These are phyloP conservation scores for Trifolium dubium DNA, from an alignment of 306 rosid genomes.

Conservation along the genomic window DNA sequence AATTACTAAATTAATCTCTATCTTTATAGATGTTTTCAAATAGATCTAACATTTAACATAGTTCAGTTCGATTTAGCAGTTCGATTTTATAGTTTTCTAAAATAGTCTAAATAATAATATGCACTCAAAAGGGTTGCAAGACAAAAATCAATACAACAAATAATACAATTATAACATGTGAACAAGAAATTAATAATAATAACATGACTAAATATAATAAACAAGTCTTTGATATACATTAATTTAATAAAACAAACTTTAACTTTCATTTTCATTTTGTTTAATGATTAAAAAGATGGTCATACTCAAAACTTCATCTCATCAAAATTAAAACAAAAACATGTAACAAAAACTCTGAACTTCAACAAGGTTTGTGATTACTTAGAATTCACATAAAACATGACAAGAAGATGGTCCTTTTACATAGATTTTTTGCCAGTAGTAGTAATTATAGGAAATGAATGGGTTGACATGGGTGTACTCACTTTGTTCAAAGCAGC, in stretches of 20 bases:
- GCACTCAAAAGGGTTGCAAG: too few relatives aligned
- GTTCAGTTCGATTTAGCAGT: too few relatives aligned
- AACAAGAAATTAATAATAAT: too few relatives aligned
- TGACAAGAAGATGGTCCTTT: slow-evolving; percentile 48
- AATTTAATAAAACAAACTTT: not conserved
- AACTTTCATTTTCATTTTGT: slow-evolving; percentile 1
- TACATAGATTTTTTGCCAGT: slow-evolving; percentile 61
- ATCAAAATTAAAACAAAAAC: not conserved
- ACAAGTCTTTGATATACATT: too few relatives aligned
- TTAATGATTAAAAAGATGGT: not conserved
- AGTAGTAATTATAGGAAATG: slow-evolving; percentile 61
- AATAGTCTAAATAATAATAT: too few relatives aligned
- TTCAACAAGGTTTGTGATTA: not conserved
- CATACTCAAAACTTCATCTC: not conserved
- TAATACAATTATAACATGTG: too few relatives aligned
- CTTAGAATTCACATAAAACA: not conserved
- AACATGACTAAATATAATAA: too few relatives aligned
- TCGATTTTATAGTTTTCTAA: too few relatives aligned
- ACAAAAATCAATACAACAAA: too few relatives aligned
- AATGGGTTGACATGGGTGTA: slow-evolving; percentile 63
- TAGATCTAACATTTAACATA: too few relatives aligned
- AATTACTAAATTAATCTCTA: too few relatives aligned
- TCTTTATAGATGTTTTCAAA: too few relatives aligned
- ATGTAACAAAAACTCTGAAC: not conserved
- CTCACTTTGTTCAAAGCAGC: slow-evolving; percentile 93